Base-by-base conservation (phyloP, 768 basidiomycete genomes). In the Lyophyllum shimeji region DNA sequence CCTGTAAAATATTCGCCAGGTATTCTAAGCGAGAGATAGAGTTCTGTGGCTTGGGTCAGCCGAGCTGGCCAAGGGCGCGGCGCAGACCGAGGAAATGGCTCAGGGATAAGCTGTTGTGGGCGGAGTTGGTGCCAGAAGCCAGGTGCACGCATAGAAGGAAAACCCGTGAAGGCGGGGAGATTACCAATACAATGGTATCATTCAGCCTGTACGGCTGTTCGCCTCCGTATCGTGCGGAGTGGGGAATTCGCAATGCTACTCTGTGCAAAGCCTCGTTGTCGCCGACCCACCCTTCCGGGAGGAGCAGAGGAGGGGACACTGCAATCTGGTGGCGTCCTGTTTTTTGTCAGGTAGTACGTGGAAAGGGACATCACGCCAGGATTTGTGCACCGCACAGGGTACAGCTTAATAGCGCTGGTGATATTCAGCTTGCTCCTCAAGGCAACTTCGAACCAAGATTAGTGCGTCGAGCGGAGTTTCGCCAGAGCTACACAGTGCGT, bases 371-470 rank as follows among this genome's bases (percentile, higher is more conserved):
- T 42, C 40, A 42, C 5, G 71, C 34, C 34, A 17, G n/a, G n/a
- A n/a, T n/a, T n/a, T n/a, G n/a, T n/a, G n/a, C 15, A 37, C 11
- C 29, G 15, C 7, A 37, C 34, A 37, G 15, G 34, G 15, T 17
- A 17, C 7, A 13, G 34, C 8, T 8, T 3, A 13, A 37, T 3
- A 6, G 15, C 11, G 7, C 15, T 37, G 15, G 15, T 37, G 34
- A 37, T 75, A 58, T 74, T 75, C 8, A 5, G 20, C 2, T 49
- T 49, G 18, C 47, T 49, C 47, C 47, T 49, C 47, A 6, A 49
- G 47, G 68, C n/a, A 49, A 49, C 15, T 49, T 49, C 1, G 21
- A 37, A 49, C 47, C 47, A 49, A 20, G 29, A 25, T n/a, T 6
- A n/a, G 15, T 2, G 24, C 24, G 15, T 21, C 4, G 9, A 29